Percentiles rank a stretch among this genome's conserved stretches.
These are phyloP conservation scores for Rosa lucieae DNA, from an alignment of 306 rosid genomes.

Conservation along the genomic window DNA sequence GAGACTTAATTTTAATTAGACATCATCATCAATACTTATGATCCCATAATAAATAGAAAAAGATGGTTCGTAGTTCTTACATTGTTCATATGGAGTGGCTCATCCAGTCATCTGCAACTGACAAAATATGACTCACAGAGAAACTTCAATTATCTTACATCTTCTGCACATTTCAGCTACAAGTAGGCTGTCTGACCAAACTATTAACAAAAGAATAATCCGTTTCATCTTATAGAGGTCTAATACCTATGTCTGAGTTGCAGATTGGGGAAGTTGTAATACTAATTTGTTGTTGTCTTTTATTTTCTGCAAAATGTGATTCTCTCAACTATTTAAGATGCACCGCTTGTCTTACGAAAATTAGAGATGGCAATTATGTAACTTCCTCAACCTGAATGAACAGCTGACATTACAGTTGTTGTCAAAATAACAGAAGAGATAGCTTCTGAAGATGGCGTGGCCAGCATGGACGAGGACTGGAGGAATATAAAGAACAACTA, in stretches of 20 bases:
- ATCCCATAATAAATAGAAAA: too few species aligned
- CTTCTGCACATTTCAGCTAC: neutral
- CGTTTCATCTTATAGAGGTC: neutral
- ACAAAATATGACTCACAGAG: neutral
- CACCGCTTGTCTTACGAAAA: too few species aligned
- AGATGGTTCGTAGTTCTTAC: neutral
- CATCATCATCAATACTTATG: neutral
- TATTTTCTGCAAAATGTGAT: neutral
- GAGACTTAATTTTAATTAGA: neutral
- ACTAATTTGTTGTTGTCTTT: neutral
- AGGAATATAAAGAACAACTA: neutral
- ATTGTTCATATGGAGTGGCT: neutral
- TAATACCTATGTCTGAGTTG: neutral
- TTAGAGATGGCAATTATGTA: too few species aligned
- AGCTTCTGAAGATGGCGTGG: neutral
- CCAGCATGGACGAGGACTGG: neutral
- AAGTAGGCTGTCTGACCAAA: neutral
- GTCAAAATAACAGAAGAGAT: neutral
- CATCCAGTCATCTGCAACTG: neutral
- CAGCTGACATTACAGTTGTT: neutral
- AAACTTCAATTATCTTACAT: neutral
- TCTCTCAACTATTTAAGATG: neutral
- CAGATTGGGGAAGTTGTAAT: neutral
- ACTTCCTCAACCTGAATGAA: neutral
- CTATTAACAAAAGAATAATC: neutral